phyloP scores from a whole-genome alignment of 495 filamentous ascomycete genomes.

The Penicillium silybi region DNA sequence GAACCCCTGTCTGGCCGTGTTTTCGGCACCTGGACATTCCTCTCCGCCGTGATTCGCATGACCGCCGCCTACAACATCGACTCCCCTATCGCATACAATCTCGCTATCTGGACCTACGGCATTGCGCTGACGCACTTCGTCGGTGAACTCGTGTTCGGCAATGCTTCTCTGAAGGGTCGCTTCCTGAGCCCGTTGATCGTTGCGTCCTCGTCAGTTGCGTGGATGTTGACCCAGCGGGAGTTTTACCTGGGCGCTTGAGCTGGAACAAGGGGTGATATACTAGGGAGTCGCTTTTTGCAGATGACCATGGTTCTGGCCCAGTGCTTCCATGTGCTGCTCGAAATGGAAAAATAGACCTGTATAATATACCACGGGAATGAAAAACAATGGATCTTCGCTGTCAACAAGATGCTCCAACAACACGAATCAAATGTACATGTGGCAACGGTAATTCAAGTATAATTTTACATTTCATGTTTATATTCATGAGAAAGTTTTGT shows the following conservation, averaged over 20 bases:
- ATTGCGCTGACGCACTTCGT: conserved; percentile 79
- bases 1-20: conserved; percentile 69
- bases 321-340: neutral
- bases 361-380: neutral
- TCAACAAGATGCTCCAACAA: too few relatives aligned
- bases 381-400: neutral
- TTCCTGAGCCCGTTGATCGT: conserved; percentile 71
- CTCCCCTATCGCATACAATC: conserved; percentile 65
- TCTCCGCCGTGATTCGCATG: conserved; percentile 69
- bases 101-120: conserved; percentile 74
- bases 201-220: conserved; percentile 61
- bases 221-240: conserved; percentile 72
- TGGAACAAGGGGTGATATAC: neutral
- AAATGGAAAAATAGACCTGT: neutral
- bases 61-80: conserved; percentile 85
- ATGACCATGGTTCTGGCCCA: neutral
- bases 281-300: neutral
- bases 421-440: too few relatives aligned
- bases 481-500: neutral
- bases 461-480: neutral
- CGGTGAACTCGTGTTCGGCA: conserved; percentile 72
- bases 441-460: neutral
- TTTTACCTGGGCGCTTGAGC: conserved; percentile 28
- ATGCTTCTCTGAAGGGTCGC: conserved; percentile 61
- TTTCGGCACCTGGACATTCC: conserved; percentile 89